Conservation (phyloP, 2,329 filamentous ascomycete species). For the Paradendryphiella salina region DNA sequence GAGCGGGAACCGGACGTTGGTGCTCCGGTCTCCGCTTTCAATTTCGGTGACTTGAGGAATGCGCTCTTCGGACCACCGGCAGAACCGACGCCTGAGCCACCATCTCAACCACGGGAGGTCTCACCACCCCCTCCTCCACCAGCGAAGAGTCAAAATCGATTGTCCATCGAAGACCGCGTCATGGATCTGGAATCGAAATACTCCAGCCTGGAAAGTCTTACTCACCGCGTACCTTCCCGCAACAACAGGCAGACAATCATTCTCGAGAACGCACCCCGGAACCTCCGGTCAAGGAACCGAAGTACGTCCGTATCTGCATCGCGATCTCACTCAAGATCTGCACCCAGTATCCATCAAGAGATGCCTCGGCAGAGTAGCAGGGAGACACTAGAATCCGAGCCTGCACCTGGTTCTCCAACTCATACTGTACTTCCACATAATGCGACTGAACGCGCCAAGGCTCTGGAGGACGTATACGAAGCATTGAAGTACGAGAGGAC, state of each 20-base stretch:
- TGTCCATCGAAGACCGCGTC: conserved; percentile 44
- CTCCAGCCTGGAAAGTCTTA: conserved; percentile 35
- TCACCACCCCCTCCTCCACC: conserved; percentile 13
- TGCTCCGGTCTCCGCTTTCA: conserved; percentile 40
- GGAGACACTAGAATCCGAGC: conserved; percentile 13
- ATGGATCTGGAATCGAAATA: conserved; percentile 38
- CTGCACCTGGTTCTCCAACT: conserved; percentile 18
- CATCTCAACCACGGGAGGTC: conserved; percentile 15
- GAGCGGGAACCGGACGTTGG: conserved; percentile 6
- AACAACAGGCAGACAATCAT: conserved; percentile 47
- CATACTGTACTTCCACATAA: conserved; percentile 1
- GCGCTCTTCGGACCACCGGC: conserved; percentile 25
- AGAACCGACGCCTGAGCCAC: conserved; percentile 15
- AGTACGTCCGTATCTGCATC: conserved; percentile 35
- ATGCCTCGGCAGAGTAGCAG: conserved; percentile 23
- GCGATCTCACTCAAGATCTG: conserved; percentile 16
- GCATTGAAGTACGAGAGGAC: conserved; percentile 37
- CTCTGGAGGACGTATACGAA: conserved; percentile 30
- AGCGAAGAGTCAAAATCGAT: conserved; percentile 21
- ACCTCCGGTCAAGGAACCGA: conserved; percentile 36
- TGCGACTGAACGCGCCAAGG: conserved; percentile 3
- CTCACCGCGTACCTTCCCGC: conserved; percentile 40
- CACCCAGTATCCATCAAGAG: conserved; percentile 24
- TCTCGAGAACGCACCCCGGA: conserved; percentile 44
- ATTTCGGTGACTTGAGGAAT: conserved; percentile 43